Base-by-base conservation (phyloP, 2,329 filamentous ascomycete species). In the Boeremia exigua region DNA sequence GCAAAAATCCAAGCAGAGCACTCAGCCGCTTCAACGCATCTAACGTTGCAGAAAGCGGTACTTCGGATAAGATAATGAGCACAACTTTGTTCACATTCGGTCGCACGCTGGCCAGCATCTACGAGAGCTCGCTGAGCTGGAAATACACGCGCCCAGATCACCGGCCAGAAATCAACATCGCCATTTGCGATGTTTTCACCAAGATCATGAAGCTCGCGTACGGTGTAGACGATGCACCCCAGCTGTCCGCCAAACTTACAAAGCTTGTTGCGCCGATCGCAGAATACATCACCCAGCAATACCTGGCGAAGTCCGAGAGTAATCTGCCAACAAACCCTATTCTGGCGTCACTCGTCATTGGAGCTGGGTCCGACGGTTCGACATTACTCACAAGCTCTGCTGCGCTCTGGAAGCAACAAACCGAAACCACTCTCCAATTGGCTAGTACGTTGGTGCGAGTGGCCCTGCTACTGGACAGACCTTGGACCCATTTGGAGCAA, bases 91-190 rank as follows among this genome's bases (percentile, higher is more conserved):
- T 88, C 40, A 87, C 88, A 4, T 89, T 94, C 66, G 88, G 88
- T 6, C 87, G 90, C 62, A 88, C 88, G 2, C 82, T 91, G 60
- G 84, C 96, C 23, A 92, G 96, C 68, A 85, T 96, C 6, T 89
- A 96, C 63, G 92, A 96, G 77, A 95, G 89, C 73, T 90, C 89
- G 33, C 85, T 87, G 28, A 92, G 88, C 5, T 99, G 94, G 95
- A 88, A 88, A 63, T 97, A 96, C 71, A 81, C 84, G 6, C 82
- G 84, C 1, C 82, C 86, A 10, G 80, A 87, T 25, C 88, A 93
- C 62, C 86, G 88, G 38, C 84, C 87, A 46, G 80, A 87, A 52
- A 83, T 97, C 44, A 85, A 91, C 55, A 82, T 83, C 15, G 82
- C 82, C 37, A 85, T 96, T 25, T 83, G 91, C 25, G 82, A 82